These are phyloP conservation scores for Camellia lanceoleosa DNA, from an alignment of 148 eudicot genomes.

Conservation along the genomic window DNA sequence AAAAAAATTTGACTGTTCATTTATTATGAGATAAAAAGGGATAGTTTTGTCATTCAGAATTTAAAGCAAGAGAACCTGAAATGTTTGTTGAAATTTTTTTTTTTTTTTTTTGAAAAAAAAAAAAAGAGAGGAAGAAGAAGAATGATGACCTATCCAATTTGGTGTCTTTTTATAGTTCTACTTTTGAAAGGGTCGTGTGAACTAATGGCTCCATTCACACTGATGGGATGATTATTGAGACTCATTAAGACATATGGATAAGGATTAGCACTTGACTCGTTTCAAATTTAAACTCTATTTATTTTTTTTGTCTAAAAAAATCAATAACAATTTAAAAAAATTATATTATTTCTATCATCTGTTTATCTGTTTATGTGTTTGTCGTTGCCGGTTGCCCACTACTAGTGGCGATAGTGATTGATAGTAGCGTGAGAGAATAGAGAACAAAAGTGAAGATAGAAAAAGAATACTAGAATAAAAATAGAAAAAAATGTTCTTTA, in stretches of 20 bases:
- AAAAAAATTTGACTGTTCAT: background rate
- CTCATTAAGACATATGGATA: background rate
- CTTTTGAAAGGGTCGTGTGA: background rate
- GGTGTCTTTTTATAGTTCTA: background rate
- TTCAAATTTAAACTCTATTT: too few species aligned
- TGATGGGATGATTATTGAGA: background rate
- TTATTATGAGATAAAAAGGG: background rate
- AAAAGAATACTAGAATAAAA: too few species aligned
- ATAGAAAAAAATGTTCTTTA: too few species aligned
- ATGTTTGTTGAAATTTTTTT: background rate
- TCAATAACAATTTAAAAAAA: too few species aligned
- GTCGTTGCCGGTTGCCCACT: too few species aligned
- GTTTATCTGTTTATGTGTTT: too few species aligned
- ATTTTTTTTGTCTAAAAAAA: too few species aligned
- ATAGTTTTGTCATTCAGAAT: background rate
- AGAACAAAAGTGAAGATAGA: too few species aligned
- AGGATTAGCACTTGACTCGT: too few species aligned
- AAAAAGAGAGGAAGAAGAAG: background rate
- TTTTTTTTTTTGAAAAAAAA: background rate
- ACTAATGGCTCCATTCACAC: conserved; percentile 1
- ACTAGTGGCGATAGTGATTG: too few species aligned
- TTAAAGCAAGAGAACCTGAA: background rate
- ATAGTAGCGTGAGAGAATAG: too few species aligned
- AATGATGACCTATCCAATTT: background rate
- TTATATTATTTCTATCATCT: too few species aligned